Base-by-base conservation (phyloP, 345 rosid genomes). In the Erysimum cheiranthoides region DNA sequence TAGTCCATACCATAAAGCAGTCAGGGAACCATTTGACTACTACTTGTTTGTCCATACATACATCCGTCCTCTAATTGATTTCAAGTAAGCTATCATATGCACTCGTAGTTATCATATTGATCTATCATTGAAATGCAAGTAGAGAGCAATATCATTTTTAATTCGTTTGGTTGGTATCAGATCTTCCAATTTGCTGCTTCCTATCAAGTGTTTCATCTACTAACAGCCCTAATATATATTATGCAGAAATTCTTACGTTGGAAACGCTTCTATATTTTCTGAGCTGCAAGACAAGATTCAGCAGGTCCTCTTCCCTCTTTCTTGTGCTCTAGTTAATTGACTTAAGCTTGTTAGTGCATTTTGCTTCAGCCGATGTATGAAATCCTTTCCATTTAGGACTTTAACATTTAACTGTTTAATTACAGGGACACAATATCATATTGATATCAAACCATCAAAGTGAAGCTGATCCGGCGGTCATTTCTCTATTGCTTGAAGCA, bases 391-490 rank as follows among this genome's bases (percentile, higher is more conserved):
- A 32, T 35, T 36, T 25, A 18, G 45, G 46, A 43, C 30, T 54
- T 39, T 10, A 63, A 49, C 54, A 73, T 28, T 52, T 10, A 9
- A 68, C 10, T 63, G 46, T 12, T 69, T 80, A 50, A 35, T 86
- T 82, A 71, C 90, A 95, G 99, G 97, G 97, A 35, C 93, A 95
- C 84, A 95, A 95, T 62, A 66, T 95, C 39, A 82, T 90, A 31
- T 81, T 95, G 73, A 90, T 95, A 73, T 90, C 99, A 79, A 95
- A 95, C 83, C 99, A 95, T 86, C 99, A 95, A 82, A 88, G 86
- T 68, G 97, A 95, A 85, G 97, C 99, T 69, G 99, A 95, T 68
- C 99, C 99, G 9, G 96, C 96, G 32, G 30, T 90, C 66, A 95
- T 95, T 62, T 85, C 99, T 4, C 80, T 95, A 70, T 71, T 88